Percentiles rank a stretch among this genome's conserved stretches.
phyloP scores from a whole-genome alignment of 2,329 filamentous ascomycete genomes.

The Amauroascus niger region DNA sequence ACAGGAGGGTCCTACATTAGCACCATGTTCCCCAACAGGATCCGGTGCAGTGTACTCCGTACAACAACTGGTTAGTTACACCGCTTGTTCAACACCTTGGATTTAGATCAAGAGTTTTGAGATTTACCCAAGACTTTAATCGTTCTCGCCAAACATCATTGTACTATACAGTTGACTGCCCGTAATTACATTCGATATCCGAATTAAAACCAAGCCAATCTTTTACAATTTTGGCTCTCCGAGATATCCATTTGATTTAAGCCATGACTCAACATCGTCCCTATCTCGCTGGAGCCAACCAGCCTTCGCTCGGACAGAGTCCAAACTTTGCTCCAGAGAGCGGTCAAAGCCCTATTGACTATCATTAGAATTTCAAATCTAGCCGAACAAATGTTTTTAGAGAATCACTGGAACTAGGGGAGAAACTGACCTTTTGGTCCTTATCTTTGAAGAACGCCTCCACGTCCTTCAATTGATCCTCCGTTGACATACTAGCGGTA shows the following conservation, averaged over 20 bases:
- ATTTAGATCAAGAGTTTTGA: too few relatives aligned
- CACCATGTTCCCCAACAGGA: neutral
- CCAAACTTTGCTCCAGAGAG: slow-evolving; percentile 78
- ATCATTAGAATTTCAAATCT: slow-evolving; percentile 16
- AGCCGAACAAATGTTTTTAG: neutral
- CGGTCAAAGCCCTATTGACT: slow-evolving; percentile 60
- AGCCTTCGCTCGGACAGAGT: slow-evolving; percentile 74
- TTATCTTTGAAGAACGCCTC: slow-evolving; percentile 71
- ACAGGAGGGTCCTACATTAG: too few relatives aligned
- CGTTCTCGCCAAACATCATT: too few relatives aligned
- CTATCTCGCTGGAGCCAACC: slow-evolving; percentile 69
- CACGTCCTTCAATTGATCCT: slow-evolving; percentile 65
- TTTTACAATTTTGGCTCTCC: slow-evolving; percentile 7
- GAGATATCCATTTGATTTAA: slow-evolving; percentile 54
- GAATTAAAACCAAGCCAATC: neutral
- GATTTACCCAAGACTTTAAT: too few relatives aligned
- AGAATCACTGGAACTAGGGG: neutral
- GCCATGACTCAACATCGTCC: slow-evolving; percentile 64
- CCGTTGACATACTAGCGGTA: slow-evolving; percentile 67
- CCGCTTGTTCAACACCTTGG: neutral
- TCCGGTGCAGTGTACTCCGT: too few relatives aligned
- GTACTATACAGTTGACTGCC: too few relatives aligned
- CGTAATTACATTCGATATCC: too few relatives aligned
- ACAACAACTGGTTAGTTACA: too few relatives aligned
- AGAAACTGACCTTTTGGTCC: slow-evolving; percentile 58